Evolutionary conservation across 208 protist genomes (phyloP), one percentile per base, ranked within the genome.

Genomic region (Tritrichomonas musculus): DNA sequence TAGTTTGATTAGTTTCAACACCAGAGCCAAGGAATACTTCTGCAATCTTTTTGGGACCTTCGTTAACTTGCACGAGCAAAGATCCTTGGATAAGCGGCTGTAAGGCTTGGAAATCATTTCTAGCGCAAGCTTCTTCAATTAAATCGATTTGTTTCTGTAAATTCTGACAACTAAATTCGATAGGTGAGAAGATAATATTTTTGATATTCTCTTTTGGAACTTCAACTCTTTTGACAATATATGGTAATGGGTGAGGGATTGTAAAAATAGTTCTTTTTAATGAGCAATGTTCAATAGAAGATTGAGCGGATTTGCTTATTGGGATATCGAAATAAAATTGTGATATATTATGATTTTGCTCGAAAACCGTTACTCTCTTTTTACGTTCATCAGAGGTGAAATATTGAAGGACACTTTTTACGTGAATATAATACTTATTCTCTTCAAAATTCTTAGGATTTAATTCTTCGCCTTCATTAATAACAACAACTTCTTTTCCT

Each of bases 291-390:
- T 88, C 77, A 27, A 88, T n/a, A 27, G 25, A 20, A 1, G 77
- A 47, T 50, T 88, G 77, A 13, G 77, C 0, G 20, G 20, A 27
- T 49, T 88, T 88, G 33, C 47, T 57, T 11, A 88, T 44, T 57
- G 77, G 77, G 3, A 88, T 14, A 57, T 88, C 77, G 77, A 88
- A 88, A 33, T 88, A 88, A 30, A 88, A 88, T 30, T 60, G 9
- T 33, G 41, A 57, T 39, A 88, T 60, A 47, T 88, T 88, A 47
- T 88, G 77, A 30, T 88, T 88, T 50, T 88, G 77, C n/a, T 88
- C 77, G 27, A 88, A 88, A 27, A 47, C 77, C 8, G 77, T 88
- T 20, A 88, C 25, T 39, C 77, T 25, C n/a, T 88, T 88, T 30
- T 88, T 44, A 1, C 27, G 5, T 50, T 88, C 77, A 27, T 88